These are phyloP conservation scores for Macroventuria anomochaeta DNA, from an alignment of 2,329 filamentous ascomycete species.

Conservation along the genomic window DNA sequence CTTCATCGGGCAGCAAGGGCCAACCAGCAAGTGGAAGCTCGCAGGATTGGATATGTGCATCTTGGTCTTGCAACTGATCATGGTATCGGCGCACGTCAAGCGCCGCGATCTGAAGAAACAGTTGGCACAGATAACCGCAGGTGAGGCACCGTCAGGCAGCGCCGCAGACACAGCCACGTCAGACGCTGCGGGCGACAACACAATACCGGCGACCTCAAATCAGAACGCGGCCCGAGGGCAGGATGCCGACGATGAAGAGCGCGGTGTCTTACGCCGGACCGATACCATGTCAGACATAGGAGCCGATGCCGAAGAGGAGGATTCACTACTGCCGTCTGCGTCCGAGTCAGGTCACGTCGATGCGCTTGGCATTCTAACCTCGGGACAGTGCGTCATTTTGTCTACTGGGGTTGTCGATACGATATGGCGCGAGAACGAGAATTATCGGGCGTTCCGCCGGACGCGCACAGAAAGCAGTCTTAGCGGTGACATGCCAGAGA, in stretches of 20 bases:
- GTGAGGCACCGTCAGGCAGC: slow-evolving; percentile 18
- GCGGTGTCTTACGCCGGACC: slow-evolving; percentile 57
- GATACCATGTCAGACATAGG: slow-evolving; percentile 48
- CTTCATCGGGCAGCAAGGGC: slow-evolving; percentile 67
- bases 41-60: slow-evolving; percentile 61
- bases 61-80: slow-evolving; percentile 62
- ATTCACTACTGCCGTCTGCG: slow-evolving; percentile 38
- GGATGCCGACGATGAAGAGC: slow-evolving; percentile 66
- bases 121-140: slow-evolving; percentile 35
- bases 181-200: slow-evolving; percentile 13
- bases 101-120: slow-evolving; percentile 56
- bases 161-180: slow-evolving; percentile 17
- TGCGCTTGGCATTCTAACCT: slow-evolving; percentile 54
- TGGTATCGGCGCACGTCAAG: slow-evolving; percentile 62
- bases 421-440: slow-evolving; percentile 50
- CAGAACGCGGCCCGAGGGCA: slow-evolving; percentile 49
- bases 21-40: slow-evolving; percentile 61
- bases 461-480: slow-evolving; percentile 36
- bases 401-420: slow-evolving; percentile 53
- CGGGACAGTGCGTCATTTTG: slow-evolving; percentile 55
- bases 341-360: slow-evolving; percentile 35
- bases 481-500: slow-evolving; percentile 40
- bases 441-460: slow-evolving; percentile 45
- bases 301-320: slow-evolving; percentile 50
- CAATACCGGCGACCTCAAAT: slow-evolving; percentile 7